These are phyloP conservation scores for Mucuna pruriens DNA, from an alignment of 306 rosid species.

Conservation along the genomic window DNA sequence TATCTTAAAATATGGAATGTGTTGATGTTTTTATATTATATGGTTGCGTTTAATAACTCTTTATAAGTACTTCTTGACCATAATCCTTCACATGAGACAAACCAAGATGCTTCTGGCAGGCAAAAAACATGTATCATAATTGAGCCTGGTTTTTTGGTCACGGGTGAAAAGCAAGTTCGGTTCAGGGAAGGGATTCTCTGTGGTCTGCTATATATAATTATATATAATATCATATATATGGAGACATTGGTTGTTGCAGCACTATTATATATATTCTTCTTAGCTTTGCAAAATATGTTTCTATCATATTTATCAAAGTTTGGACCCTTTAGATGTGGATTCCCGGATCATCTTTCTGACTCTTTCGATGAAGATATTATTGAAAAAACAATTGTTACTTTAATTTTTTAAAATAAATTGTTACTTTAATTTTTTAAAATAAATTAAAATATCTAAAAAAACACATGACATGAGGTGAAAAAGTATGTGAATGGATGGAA, in stretches of 20 bases:
- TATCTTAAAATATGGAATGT: slow-evolving; percentile 28
- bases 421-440: too few relatives aligned
- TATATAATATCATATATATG: neutral
- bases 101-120: slow-evolving; percentile 23
- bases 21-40: slow-evolving; percentile 22
- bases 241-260: neutral
- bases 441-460: neutral
- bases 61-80: neutral
- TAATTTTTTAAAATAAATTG: too few relatives aligned
- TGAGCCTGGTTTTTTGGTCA: slow-evolving; percentile 7
- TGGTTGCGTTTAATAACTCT: neutral
- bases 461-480: neutral
- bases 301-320: neutral
- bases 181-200: neutral
- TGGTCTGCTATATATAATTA: neutral
- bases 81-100: slow-evolving; percentile 37
- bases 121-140: slow-evolving; percentile 10
- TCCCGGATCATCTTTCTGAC: too few relatives aligned
- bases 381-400: too few relatives aligned
- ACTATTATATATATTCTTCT: slow-evolving; percentile 1
- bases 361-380: too few relatives aligned
- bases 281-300: slow-evolving; percentile 8
- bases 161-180: slow-evolving; percentile 36
- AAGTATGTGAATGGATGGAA: neutral
- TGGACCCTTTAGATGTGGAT: slow-evolving; percentile 32